Base-by-base conservation (phyloP, 2,329 filamentous ascomycete genomes). In the Podosphaera aphanis region DNA sequence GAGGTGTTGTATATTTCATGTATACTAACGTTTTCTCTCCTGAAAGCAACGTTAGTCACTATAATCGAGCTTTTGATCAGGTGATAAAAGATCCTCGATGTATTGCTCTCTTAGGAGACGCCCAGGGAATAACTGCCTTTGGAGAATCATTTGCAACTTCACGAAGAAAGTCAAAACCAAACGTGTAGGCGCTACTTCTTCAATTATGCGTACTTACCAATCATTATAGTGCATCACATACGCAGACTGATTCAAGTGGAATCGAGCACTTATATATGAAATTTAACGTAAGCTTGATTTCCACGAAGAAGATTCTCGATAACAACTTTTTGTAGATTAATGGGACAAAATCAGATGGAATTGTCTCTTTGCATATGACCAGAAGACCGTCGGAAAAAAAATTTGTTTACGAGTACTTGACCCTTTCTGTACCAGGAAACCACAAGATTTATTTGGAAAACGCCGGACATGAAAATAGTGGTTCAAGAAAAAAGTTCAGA, bases 11-110 rank as follows among this genome's bases (percentile, higher is more conserved):
- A 46, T 84, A 83, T 55, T 69, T 90, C 43, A 67, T 93, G 19
- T 93, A 80, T 62, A 71, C 73, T 3, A 84, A 93, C 50, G 81
- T 93, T 39, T 83, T 93, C 61, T 80, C 81, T 3, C 71, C 81
- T 18, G 79, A 86, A 57, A 90, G 83, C 66, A 86, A 84, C 62
- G 88, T 80, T 15, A 73, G 77, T 47, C 77, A 90, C 59, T 94
- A 93, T 69, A 93, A 92, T 64, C 78, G 81, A 51, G 83, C 83
- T 0, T 80, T 92, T 42, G 73, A 82, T 56, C 75, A 77, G 49
- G 77, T 95, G 59, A 83, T 79, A 59, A 69, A 71, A 45, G 80
- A 92, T 57, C 60, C 71, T 0, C 68, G 73, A 47, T 92, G 83
- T 57, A 66, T 77, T 23, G 74, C 79, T 47, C 60, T 93, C 5